Evolutionary conservation across 2,329 filamentous ascomycete species (phyloP), one percentile per base, ranked within the genome.

Genomic region (Fusarium sp.): DNA sequence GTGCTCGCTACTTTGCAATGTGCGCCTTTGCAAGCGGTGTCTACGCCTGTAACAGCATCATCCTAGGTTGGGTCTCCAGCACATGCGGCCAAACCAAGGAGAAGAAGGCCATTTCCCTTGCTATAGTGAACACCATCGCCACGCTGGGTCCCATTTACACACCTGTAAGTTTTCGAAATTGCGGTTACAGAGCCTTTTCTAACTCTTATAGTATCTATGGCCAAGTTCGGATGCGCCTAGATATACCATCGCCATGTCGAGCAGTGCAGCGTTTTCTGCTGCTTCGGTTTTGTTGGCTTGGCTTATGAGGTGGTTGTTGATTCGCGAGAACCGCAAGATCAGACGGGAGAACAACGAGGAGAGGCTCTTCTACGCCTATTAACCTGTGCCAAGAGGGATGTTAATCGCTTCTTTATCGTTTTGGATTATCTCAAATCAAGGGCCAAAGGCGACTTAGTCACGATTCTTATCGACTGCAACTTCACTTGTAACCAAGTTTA

Each of bases 1-100:
- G 73, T 1, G 78, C 76, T 1, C 70, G 80, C 0, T 81, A 81
- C 62, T 69, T 77, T 27, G 78, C 77, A 60, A 81, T 80, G 78
- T 73, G 76, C 6, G 81, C 78, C 39, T 80, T 81, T 29, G 77
- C 79, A 8, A 72, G 75, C 3, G 80, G 78, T 9, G 79, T 81
- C 14, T 78, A 79, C 29, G 69, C 66, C 1, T 83, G 84, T 52
- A 84, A 84, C 68, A 79, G 74, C 16, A 80, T 84, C 56, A 81
- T 83, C 14, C 77, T 84, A 1, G 82, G 82, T 7, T 85, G 83
- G 83, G 81, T 82, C 1, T 76, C 76, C 0, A 76, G 74, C 13
- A 82, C 80, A 1, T 83, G 81, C 35, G 83, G 82, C 3, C 83
- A 84, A 65, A 84, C 82, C 0, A 83, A 81, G 29, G 83, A 85